A percentile compares a stretch with the other conserved stretches of the same genome.
phyloP scores from a whole-genome alignment of 1,284 basidiomycete species.

The Cryptococcus hybrid region DNA sequence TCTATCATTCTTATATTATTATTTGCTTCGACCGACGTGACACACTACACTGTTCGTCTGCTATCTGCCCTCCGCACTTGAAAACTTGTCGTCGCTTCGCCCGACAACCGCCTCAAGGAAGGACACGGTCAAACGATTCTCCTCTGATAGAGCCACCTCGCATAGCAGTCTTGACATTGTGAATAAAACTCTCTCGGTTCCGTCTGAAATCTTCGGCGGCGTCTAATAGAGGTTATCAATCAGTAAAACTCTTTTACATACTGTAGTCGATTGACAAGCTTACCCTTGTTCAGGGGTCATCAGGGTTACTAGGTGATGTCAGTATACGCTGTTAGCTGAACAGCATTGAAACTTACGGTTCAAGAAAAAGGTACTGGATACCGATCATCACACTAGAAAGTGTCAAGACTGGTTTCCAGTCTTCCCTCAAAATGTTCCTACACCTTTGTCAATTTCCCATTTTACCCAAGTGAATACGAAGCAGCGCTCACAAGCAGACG shows the following conservation, averaged over 20 bases:
- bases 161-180: constrained; percentile 82
- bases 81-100: too few relatives aligned
- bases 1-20: too few relatives aligned
- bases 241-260: too few relatives aligned
- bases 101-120: constrained; percentile 20
- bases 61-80: too few relatives aligned
- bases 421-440: constrained; percentile 91
- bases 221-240: constrained; percentile 56
- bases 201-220: constrained; percentile 89
- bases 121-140: constrained; percentile 72
- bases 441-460: background rate
- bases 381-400: constrained; percentile 97
- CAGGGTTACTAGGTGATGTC: constrained; percentile 63
- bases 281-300: constrained; percentile 98
- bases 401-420: constrained; percentile 99
- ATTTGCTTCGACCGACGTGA: too few relatives aligned
- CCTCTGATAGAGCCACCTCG: constrained; percentile 71
- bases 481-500: constrained; percentile 64
- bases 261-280: background rate
- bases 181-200: constrained; percentile 73
- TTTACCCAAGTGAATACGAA: background rate
- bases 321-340: background rate
- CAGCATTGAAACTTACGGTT: constrained; percentile 57
- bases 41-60: too few relatives aligned
- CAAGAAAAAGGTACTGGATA: constrained; percentile 95